phyloP scores from a whole-genome alignment of 139 green algal genomes.

The Spirogloea muscicola region DNA sequence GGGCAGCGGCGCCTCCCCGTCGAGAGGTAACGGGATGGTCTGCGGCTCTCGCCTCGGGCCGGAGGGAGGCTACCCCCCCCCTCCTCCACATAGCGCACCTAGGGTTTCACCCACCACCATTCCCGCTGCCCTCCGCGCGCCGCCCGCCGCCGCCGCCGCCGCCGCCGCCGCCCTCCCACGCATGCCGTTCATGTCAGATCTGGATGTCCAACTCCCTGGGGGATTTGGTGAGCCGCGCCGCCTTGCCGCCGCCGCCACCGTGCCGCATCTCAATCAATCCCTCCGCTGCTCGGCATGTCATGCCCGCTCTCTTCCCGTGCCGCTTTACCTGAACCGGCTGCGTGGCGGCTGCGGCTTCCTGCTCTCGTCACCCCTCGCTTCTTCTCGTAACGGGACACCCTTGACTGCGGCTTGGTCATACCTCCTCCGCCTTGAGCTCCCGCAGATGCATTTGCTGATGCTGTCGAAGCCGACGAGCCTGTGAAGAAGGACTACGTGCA shows the following conservation, averaged over 20 bases:
- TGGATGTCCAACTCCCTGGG: slow-evolving; percentile 12
- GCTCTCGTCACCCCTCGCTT: background rate
- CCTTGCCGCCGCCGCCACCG: background rate
- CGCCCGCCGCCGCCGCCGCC: too few species aligned
- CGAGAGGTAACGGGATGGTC: too few species aligned
- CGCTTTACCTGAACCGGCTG: background rate
- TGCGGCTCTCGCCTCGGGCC: too few species aligned
- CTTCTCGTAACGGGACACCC: too few species aligned
- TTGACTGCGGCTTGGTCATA: too few species aligned
- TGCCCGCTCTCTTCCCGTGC: background rate
- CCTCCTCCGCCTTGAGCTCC: background rate
- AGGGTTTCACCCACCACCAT: too few species aligned
- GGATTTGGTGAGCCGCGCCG: slow-evolving; percentile 3
- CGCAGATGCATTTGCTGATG: slow-evolving; percentile 50
- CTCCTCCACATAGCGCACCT: too few species aligned
- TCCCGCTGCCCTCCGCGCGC: too few species aligned
- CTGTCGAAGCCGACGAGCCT: slow-evolving; percentile 25
- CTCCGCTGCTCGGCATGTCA: background rate
- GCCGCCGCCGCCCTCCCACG: too few species aligned
- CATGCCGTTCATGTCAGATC: too few species aligned
- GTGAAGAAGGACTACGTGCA: slow-evolving; percentile 49
- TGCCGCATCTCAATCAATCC: background rate
- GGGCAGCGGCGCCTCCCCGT: too few species aligned
- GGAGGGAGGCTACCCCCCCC: too few species aligned
- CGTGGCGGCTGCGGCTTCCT: background rate